phyloP scores from a whole-genome alignment of 441 rosid species.

The Sinapis alba region DNA sequence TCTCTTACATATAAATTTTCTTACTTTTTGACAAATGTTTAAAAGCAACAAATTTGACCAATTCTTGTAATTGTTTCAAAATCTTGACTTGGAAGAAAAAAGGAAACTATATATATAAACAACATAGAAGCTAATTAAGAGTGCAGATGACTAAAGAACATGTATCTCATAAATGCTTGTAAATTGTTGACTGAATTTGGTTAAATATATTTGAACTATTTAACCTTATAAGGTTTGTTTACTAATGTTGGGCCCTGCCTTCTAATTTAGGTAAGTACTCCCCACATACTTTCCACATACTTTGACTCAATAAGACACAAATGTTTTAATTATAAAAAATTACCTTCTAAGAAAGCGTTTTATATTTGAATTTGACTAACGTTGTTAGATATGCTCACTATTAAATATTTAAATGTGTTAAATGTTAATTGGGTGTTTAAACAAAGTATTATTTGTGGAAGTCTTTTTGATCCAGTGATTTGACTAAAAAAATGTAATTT shows the following conservation, averaged over 20 bases:
- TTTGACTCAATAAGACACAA: background rate
- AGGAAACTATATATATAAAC: background rate
- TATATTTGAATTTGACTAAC: background rate
- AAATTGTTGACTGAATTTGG: background rate
- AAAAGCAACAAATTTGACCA: background rate
- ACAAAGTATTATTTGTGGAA: background rate
- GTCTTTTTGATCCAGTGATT: no score
- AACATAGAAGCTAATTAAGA: background rate
- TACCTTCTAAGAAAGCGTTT: background rate
- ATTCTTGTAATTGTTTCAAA: background rate
- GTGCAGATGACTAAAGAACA: background rate
- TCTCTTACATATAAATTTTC: background rate
- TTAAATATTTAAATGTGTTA: background rate
- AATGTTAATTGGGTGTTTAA: background rate
- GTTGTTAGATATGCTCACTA: background rate
- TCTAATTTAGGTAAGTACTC: background rate
- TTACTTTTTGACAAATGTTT: background rate
- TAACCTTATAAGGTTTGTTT: background rate
- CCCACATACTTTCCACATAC: no score
- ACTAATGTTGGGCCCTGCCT: background rate
- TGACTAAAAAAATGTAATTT: no score
- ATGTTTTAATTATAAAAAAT: background rate
- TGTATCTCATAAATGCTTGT: background rate
- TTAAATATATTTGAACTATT: background rate
- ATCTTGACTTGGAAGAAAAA: slow-evolving; percentile 2